phyloP scores from a whole-genome alignment of 345 rosid genomes.

The Leavenworthia alabamica region DNA sequence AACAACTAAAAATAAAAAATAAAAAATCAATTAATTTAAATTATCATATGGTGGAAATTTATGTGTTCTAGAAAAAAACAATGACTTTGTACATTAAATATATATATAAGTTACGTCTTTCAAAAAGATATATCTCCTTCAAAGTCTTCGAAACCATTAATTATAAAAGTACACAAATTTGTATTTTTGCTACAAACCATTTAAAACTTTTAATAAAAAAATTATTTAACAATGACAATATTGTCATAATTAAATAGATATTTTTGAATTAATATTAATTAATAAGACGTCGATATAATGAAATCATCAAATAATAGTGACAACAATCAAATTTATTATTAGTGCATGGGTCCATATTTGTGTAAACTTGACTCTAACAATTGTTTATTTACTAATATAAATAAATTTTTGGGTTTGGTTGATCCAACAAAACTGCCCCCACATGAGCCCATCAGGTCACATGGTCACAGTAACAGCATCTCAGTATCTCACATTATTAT shows the following conservation, averaged over 20 bases:
- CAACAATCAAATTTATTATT: not conserved
- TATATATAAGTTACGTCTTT: not conserved
- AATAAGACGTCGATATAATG: too few species aligned
- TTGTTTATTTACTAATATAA: conserved; percentile 11
- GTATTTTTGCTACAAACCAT: too few species aligned
- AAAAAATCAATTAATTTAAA: not conserved
- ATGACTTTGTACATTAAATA: conserved; percentile 2
- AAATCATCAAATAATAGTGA: too few species aligned
- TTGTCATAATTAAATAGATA: too few species aligned
- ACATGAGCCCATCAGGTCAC: conserved; percentile 28
- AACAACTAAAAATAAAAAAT: too few species aligned
- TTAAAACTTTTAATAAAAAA: too few species aligned
- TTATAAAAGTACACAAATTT: too few species aligned
- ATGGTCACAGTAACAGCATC: conserved; percentile 20
- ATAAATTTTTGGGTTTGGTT: conserved; percentile 15
- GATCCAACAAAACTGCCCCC: conserved; percentile 32
- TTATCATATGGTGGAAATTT: conserved; percentile 21
- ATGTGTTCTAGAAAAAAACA: conserved; percentile 14
- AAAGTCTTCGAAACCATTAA: conserved; percentile 26
- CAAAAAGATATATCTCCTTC: conserved; percentile 14
- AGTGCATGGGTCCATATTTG: conserved; percentile 3
- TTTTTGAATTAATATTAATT: too few species aligned
- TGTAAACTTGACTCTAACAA: conserved; percentile 15
- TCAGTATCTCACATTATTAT: not conserved
- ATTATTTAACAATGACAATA: too few species aligned